Evolutionary conservation across 192 early-diverging fungal genomes (phyloP).

Genomic region (Fimicolochytrium jonesii): DNA sequence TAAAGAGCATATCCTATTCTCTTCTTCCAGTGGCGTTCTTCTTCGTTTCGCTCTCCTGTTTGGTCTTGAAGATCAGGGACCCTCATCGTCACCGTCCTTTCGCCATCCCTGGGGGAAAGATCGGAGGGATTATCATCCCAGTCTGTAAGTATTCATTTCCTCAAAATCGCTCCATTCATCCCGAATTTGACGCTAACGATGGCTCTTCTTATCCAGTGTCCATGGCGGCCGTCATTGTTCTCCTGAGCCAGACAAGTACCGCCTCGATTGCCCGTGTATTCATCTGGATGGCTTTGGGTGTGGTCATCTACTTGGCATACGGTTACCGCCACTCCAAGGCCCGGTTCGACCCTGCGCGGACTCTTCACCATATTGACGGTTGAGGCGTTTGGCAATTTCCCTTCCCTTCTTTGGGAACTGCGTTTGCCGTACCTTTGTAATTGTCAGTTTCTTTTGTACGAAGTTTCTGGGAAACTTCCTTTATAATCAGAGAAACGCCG

Average conservation of each 20-base stretch:
- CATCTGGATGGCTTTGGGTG: slow-evolving; percentile 73
- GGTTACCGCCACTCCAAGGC: slow-evolving; percentile 55
- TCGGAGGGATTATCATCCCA: slow-evolving; percentile 62
- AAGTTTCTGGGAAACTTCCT: too few relatives aligned
- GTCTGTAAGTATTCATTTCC: slow-evolving; percentile 13
- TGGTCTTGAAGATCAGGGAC: slow-evolving; percentile 65
- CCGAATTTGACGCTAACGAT: too few relatives aligned
- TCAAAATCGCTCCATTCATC: not conserved
- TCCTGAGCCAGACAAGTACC: slow-evolving; percentile 46
- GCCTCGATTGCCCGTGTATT: slow-evolving; percentile 67
- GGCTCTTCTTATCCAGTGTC: not conserved
- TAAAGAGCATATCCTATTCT: not conserved
- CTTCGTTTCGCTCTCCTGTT: slow-evolving; percentile 71
- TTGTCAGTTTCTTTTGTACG: too few relatives aligned
- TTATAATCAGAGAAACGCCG: too few relatives aligned
- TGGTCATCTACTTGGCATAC: slow-evolving; percentile 70
- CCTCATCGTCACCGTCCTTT: slow-evolving; percentile 68
- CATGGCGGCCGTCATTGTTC: not conserved
- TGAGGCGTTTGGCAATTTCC: too few relatives aligned
- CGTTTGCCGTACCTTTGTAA: too few relatives aligned
- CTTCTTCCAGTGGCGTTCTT: slow-evolving; percentile 57
- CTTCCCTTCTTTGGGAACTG: too few relatives aligned
- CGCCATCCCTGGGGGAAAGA: slow-evolving; percentile 59
- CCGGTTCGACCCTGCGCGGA: not conserved
- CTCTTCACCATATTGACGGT: not conserved